Percentiles rank a stretch among this genome's conserved stretches.
Evolutionary conservation across 1,139 yeast species (phyloP).

Genomic region (Yamadazyma jaroonii): DNA sequence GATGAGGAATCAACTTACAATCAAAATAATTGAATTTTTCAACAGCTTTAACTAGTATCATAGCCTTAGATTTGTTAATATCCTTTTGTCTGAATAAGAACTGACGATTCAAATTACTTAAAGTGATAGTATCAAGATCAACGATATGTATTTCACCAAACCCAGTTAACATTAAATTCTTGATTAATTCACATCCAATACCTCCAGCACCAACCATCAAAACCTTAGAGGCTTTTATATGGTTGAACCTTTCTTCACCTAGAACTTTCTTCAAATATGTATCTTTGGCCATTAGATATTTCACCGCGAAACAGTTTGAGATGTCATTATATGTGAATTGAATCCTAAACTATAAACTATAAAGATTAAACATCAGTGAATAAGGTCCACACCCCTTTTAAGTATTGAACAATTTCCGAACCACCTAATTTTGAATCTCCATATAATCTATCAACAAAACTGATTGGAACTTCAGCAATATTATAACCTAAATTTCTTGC

Average conservation of each 20-base stretch:
- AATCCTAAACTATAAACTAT: not conserved
- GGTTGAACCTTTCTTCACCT: conserved; percentile 33
- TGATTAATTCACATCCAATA: conserved; percentile 94
- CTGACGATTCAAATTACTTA: conserved; percentile 90
- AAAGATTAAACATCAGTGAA: conserved; percentile 53
- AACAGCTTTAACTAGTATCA: conserved; percentile 83
- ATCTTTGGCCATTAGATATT: conserved; percentile 34
- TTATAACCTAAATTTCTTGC: conserved; percentile 70
- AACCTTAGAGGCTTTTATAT: conserved; percentile 51
- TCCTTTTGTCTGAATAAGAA: conserved; percentile 85
- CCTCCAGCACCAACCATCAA: conserved; percentile 98
- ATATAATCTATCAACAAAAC: conserved; percentile 75
- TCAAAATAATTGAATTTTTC: conserved; percentile 66
- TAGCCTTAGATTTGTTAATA: conserved; percentile 80
- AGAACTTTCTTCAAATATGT: conserved; percentile 43
- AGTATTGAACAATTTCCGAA: conserved; percentile 75
- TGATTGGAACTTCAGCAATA: conserved; percentile 79
- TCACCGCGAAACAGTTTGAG: not conserved
- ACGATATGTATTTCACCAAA: conserved; percentile 89
- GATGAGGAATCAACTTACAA: conserved; percentile 73
- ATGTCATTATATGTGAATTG: not conserved
- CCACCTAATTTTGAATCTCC: conserved; percentile 84
- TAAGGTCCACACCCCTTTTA: conserved; percentile 71
- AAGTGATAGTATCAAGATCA: conserved; percentile 91
- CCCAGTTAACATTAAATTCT: conserved; percentile 79